phyloP scores from a whole-genome alignment of 228 moss, liverwort and hornwort species.

The Sphagnum magellanicum region DNA sequence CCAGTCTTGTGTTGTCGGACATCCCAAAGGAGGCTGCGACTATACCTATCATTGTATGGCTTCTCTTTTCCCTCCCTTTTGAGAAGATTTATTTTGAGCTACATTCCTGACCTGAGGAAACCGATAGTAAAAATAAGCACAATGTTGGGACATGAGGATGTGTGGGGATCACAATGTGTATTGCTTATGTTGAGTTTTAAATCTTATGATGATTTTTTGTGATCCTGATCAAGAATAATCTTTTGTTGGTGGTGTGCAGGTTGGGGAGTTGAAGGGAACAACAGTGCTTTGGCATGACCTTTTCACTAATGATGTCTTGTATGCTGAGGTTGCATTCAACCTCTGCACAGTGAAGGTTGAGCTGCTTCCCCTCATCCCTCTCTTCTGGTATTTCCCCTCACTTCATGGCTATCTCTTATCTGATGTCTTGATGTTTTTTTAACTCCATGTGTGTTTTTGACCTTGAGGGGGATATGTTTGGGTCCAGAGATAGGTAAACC shows the following conservation, averaged over 20 bases:
- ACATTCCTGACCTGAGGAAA: no score
- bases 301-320: conserved; percentile 93
- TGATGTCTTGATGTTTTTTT: no score
- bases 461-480: no score
- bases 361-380: conserved; percentile 85
- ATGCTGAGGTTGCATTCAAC: conserved; percentile 90
- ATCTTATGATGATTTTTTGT: no score
- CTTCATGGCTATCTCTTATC: no score
- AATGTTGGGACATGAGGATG: no score
- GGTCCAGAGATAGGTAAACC: no score
- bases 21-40: conserved; percentile 71
- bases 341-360: conserved; percentile 80
- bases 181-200: no score
- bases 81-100: neutral
- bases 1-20: conserved; percentile 72
- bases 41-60: conserved; percentile 66
- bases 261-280: conserved; percentile 73
- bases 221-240: no score
- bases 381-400: conserved; percentile 66
- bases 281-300: conserved; percentile 81
- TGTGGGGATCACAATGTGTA: no score
- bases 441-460: no score
- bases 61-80: neutral
- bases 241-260: conserved; percentile 26
- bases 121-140: no score